phyloP scores from a whole-genome alignment of 495 filamentous ascomycete species.

The Penicillium fimorum region DNA sequence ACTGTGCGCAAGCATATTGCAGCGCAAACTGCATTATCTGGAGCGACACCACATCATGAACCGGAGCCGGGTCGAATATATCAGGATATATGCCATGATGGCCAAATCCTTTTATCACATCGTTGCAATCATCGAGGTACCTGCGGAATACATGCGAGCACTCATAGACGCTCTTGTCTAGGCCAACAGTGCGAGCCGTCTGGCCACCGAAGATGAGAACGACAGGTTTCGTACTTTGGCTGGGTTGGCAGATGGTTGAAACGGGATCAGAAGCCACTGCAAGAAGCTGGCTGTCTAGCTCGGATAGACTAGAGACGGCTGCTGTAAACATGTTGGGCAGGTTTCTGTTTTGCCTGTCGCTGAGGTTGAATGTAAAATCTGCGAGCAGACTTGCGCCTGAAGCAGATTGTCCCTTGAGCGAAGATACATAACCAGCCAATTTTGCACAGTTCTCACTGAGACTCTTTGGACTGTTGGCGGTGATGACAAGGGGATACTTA shows the following conservation, averaged over 20 bases:
- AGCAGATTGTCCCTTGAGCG: neutral
- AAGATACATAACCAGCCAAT: neutral
- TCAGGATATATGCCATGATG: conserved; percentile 38
- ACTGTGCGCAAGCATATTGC: conserved; percentile 49
- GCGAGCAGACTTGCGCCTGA: neutral
- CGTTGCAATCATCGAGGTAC: conserved; percentile 40
- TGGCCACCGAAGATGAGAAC: conserved; percentile 38
- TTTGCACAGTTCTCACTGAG: neutral
- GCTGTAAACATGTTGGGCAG: conserved; percentile 2
- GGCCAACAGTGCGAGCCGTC: conserved; percentile 11
- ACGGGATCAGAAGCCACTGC: neutral
- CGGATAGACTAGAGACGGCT: conserved; percentile 5
- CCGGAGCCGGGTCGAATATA: conserved; percentile 42
- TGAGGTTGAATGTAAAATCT: neutral
- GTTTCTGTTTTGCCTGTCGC: neutral
- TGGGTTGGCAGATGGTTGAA: neutral
- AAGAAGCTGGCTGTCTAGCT: neutral
- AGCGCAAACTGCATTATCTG: conserved; percentile 45
- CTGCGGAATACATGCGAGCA: conserved; percentile 25
- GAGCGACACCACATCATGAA: conserved; percentile 36
- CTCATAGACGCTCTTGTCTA: conserved; percentile 28
- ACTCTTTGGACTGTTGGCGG: neutral
- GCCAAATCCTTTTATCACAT: conserved; percentile 24
- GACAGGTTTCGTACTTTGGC: conserved; percentile 13
- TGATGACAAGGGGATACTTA: conserved; percentile 3